Evolutionary conservation across 352 stramenopile genomes (phyloP).

Genomic region (Aphanomyces stellatus): DNA sequence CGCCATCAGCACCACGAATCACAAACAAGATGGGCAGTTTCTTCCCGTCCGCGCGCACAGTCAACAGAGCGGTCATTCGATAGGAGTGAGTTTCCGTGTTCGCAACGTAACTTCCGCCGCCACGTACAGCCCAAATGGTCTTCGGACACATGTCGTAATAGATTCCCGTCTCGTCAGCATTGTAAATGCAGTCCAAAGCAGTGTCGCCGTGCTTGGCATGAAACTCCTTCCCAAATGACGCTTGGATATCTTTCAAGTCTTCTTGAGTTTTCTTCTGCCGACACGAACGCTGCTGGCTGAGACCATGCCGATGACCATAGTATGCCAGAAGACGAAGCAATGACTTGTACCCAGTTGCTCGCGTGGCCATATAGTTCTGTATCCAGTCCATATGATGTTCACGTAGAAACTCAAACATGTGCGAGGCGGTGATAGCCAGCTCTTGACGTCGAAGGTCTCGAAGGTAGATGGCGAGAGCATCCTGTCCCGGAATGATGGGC

Average conservation of each 20-base stretch:
- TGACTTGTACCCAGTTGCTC: neutral
- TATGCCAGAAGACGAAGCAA: neutral
- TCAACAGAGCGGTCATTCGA: conserved; percentile 21
- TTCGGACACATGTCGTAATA: conserved; percentile 19
- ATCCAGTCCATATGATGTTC: neutral
- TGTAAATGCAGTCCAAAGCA: neutral
- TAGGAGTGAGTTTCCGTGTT: conserved; percentile 19
- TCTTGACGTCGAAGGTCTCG: neutral
- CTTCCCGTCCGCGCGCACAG: conserved; percentile 16
- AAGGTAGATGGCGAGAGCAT: neutral
- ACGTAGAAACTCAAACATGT: neutral
- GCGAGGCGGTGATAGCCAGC: neutral
- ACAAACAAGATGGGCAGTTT: conserved; percentile 27
- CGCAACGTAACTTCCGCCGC: conserved; percentile 4
- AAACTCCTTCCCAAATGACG: neutral
- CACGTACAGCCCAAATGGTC: conserved; percentile 9
- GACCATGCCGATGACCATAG: neutral
- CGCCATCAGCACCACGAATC: conserved; percentile 14
- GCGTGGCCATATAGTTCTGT: neutral
- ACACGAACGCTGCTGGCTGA: neutral
- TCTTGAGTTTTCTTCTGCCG: neutral
- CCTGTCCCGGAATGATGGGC: neutral
- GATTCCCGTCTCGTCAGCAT: conserved; percentile 21
- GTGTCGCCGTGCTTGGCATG: neutral
- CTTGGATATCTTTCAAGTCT: neutral